Evolutionary conservation across 1,284 basidiomycete species (phyloP), one percentile per base, ranked within the genome.

Genomic region (Puccinia polysora): DNA sequence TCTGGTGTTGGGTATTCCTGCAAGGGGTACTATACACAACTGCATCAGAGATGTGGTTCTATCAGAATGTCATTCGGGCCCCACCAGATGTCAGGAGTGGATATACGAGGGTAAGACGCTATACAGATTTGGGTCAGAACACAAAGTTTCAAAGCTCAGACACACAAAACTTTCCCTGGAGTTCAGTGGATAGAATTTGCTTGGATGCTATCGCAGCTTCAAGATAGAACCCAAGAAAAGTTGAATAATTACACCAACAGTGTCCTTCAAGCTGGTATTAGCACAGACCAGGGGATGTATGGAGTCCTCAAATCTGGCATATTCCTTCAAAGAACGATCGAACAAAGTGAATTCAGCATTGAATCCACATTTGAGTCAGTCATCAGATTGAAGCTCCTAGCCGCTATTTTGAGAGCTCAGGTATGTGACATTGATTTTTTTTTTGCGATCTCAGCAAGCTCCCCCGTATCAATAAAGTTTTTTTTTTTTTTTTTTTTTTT

Each of bases 31-130:
- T 72, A 12, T 64, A 55, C 12, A 72, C 70, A n/a, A 72, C 70
- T 49, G 49, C 62, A 20, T 64, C 70, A 72, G 70, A 72, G 38
- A 49, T 72, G 20, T 64, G 70, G 60, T 65, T 72, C 30, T 72
- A 45, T 12, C 62, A 65, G 20, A 72, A 72, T 34, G 45, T 58
- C 14, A 64, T 72, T 34, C 34, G 70, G 28, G 52, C 70, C 45
- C 60, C 70, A 53, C 62, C 70, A 55, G 70, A 72, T 64, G 62
- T 72, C 28, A 49, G 52, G 18, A 72, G 70, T 65, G 70, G 70
- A 20, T 72, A 72, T 45, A 72, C 60, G 3, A 72, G 55, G 43
- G 70, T 72, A n/a, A 34, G 60, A n/a, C n/a, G n/a, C n/a, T n/a
- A n/a, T n/a, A n/a, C n/a, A 20, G 3, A 32, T 18, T 25, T 3